Percentiles rank a stretch among this genome's conserved stretches.
phyloP scores from a whole-genome alignment of 805 yeast species.

The Cyberlindnera mrakii region DNA sequence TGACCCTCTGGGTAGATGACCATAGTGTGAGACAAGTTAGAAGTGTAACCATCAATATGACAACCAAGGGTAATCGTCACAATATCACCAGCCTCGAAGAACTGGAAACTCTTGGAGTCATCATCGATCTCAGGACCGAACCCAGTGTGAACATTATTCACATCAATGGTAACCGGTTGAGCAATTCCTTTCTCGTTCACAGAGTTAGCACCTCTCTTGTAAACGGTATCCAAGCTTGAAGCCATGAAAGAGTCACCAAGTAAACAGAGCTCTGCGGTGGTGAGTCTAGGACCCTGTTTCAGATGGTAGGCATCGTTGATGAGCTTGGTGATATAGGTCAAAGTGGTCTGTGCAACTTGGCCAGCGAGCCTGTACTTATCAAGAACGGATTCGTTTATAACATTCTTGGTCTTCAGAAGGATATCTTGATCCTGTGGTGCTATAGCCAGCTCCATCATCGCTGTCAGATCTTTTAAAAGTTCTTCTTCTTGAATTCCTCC shows the following conservation, averaged over 20 bases:
- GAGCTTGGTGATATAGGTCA: conserved; percentile 57
- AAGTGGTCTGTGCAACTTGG: conserved; percentile 77
- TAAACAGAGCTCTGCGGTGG: conserved; percentile 69
- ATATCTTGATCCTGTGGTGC: conserved; percentile 70
- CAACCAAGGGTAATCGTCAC: conserved; percentile 83
- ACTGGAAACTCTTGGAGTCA: conserved; percentile 30
- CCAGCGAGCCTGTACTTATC: conserved; percentile 89
- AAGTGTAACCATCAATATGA: conserved; percentile 93
- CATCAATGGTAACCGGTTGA: conserved; percentile 83
- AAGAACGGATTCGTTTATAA: conserved; percentile 51
- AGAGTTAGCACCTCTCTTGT: conserved; percentile 41
- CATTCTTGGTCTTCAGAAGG: conserved; percentile 66
- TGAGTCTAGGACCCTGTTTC: conserved; percentile 30
- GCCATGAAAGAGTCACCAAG: conserved; percentile 73
- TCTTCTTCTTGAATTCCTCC: too few species aligned
- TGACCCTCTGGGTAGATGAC: conserved; percentile 72
- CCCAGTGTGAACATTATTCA: conserved; percentile 70
- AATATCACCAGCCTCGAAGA: conserved; percentile 71
- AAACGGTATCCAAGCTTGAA: conserved; percentile 52
- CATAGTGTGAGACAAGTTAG: conserved; percentile 79
- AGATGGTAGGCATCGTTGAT: conserved; percentile 73
- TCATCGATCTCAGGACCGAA: conserved; percentile 84
- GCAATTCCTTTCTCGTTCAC: conserved; percentile 89
- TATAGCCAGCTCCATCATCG: conserved; percentile 63
- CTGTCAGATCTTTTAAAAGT: too few species aligned